Evolutionary conservation across 2,329 filamentous ascomycete species (phyloP).

Genomic region (Hypoxylon sp.): DNA sequence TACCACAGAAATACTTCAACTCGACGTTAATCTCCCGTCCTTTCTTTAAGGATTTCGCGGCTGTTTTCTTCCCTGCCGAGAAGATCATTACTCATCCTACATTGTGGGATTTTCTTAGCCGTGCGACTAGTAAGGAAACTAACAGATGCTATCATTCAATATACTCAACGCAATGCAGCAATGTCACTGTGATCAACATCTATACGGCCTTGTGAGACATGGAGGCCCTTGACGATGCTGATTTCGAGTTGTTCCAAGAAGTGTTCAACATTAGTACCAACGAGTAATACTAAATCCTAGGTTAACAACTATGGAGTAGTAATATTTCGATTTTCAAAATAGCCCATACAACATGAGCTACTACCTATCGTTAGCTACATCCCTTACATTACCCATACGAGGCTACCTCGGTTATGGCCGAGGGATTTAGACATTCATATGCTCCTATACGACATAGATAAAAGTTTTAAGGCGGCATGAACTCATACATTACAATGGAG

Average conservation of each 20-base stretch:
- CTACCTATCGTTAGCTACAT: background rate
- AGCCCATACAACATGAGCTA: background rate
- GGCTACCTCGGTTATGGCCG: background rate
- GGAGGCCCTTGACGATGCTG: background rate
- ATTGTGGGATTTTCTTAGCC: background rate
- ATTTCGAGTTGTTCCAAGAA: background rate
- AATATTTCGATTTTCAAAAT: background rate
- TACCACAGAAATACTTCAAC: conserved; percentile 1
- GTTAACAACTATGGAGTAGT: background rate
- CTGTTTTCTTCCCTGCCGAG: background rate
- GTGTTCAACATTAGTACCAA: background rate
- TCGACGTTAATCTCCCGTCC: background rate
- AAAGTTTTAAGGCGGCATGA: background rate
- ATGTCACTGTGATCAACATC: background rate
- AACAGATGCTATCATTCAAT: background rate
- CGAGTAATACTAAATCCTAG: background rate
- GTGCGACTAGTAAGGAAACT: background rate
- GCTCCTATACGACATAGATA: background rate
- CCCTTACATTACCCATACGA: background rate
- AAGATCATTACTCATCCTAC: background rate
- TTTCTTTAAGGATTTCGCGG: background rate
- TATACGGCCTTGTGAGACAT: conserved; percentile 3
- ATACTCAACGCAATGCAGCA: background rate
- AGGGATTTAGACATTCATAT: background rate
- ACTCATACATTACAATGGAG: background rate